A percentile compares a stretch with the other conserved stretches of the same genome.
Conservation (phyloP, 75 land plant species). For the Picea glauca region DNA sequence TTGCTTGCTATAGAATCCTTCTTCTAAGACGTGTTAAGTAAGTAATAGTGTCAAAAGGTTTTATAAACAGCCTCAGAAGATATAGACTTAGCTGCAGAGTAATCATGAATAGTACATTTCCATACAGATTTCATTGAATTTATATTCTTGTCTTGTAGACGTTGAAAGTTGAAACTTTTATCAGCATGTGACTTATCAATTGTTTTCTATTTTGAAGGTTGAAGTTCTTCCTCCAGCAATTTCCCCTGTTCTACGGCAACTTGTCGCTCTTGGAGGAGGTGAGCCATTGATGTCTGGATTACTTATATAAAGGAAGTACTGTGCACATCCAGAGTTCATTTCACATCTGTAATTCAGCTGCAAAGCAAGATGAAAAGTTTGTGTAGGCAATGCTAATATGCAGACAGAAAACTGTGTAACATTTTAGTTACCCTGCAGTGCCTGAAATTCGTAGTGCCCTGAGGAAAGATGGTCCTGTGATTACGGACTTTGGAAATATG, state of each 20-base stretch:
- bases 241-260: constrained; percentile 48
- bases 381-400: neutral
- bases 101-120: neutral
- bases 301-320: constrained; percentile 6
- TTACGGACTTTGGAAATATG: constrained; percentile 64
- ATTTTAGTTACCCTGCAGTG: constrained; percentile 13
- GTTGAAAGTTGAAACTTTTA: neutral
- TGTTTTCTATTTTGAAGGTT: constrained; percentile 22
- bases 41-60: neutral
- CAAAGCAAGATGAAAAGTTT: neutral
- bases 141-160: too few relatives aligned
- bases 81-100: neutral
- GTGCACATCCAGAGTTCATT: neutral
- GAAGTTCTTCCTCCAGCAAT: constrained; percentile 58
- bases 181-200: neutral
- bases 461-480: constrained; percentile 70
- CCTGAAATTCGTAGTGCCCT: constrained; percentile 54
- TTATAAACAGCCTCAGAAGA: neutral
- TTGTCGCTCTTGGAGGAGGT: constrained; percentile 57
- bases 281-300: neutral
- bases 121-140: neutral
- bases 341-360: neutral
- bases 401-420: neutral
- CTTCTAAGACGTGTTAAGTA: neutral
- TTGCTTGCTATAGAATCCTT: neutral